Evolutionary conservation across 768 basidiomycete species (phyloP), one percentile per base, ranked within the genome.

Genomic region (Pleurotus platypus): DNA sequence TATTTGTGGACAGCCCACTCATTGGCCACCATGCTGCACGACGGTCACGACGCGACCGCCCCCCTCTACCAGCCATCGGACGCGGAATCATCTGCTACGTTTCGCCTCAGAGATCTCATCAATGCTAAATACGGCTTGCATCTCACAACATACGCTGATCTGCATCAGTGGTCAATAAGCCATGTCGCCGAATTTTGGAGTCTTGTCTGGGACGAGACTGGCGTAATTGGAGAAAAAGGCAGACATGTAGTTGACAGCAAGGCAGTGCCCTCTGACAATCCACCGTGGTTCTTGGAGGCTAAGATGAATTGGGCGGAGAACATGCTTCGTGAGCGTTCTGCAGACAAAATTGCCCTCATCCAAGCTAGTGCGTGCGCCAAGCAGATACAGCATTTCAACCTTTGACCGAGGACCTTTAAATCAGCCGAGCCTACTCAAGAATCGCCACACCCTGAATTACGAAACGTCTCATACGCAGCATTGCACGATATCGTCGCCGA

Each of bases 231-330:
- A 16, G 58, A 77, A 58, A 89, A 88, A 69, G 86, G 85, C 51
- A 60, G 59, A 45, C 78, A 81, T 67, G 76, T 87, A 53, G 83
- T 90, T 24, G 82, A 90, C 66, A 72, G 69, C 35, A 39, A 66
- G 22, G 79, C 82, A 7, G 67, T 69, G 48, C 86, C 89, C 5
- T 72, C 79, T 4, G 72, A 72, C 6, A 90, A 90, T 68, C 88
- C 90, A 37, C 56, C 76, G 6, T 92, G 90, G 90, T 92, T 91
- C 70, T 63, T 70, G 24, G 78, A 82, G 50, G 84, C 89, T 3
- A 74, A 69, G 30, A 69, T 92, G 46, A 91, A 91, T 65, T 92
- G 86, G 84, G 88, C 90, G 18, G 89, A 92, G 73, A 91, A 92
- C 64, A 86, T 91, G 81, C 73, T 92, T 38, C 72, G 73, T 26